phyloP scores from a whole-genome alignment of 2,329 filamentous ascomycete species.

The Ophiostoma himal-ulmi region DNA sequence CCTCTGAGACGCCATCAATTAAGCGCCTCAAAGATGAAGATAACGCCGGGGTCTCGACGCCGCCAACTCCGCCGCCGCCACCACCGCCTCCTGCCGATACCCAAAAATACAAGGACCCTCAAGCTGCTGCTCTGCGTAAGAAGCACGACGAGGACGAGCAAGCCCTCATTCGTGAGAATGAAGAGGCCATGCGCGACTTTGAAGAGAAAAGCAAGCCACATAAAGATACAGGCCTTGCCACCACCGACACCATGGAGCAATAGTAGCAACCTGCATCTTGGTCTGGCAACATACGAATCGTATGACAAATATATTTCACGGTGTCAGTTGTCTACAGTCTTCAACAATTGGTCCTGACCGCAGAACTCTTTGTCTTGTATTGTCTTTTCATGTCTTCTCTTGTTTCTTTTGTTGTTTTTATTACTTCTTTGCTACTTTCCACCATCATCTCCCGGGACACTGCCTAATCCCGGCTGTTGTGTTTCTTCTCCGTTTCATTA shows the following conservation, averaged over 20 bases:
- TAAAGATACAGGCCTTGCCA: background rate
- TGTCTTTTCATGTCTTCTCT: background rate
- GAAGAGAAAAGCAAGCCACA: constrained; percentile 22
- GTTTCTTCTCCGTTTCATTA: background rate
- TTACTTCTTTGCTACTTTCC: background rate
- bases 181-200: constrained; percentile 36
- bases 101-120: background rate
- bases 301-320: background rate
- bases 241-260: background rate
- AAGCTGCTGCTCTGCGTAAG: constrained; percentile 35
- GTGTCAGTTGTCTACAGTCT: background rate
- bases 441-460: background rate
- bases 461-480: background rate
- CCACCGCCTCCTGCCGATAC: background rate
- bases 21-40: constrained; percentile 50
- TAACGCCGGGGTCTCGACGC: constrained; percentile 35
- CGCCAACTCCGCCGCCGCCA: constrained; percentile 36
- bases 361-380: background rate
- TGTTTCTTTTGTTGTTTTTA: background rate
- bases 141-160: constrained; percentile 39
- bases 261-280: background rate
- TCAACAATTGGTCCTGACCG: background rate
- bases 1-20: constrained; percentile 49
- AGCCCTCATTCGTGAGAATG: constrained; percentile 37
- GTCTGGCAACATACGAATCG: background rate